phyloP scores from a whole-genome alignment of 106 monocot species.

The Agapanthus africanus region DNA sequence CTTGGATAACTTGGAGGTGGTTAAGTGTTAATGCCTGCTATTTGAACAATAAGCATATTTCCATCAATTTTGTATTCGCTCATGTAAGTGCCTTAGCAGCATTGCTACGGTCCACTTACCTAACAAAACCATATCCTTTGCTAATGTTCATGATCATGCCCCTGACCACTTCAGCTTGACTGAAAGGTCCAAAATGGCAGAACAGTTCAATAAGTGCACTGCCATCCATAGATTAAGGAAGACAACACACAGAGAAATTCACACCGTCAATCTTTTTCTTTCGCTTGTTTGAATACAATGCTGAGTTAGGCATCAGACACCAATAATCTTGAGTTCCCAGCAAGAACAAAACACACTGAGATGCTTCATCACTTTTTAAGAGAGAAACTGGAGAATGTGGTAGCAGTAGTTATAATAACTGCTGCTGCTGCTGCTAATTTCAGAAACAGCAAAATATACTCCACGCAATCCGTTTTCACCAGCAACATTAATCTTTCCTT shows the following conservation, averaged over 20 bases:
- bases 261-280: constrained; percentile 20
- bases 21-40: constrained; percentile 6
- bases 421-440: no score
- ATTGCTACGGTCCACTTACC: constrained; percentile 21
- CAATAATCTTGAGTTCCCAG: no score
- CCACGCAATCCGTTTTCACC: no score
- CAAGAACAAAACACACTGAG: no score
- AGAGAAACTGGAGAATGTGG: no score
- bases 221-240: constrained; percentile 39
- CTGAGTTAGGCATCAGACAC: no score
- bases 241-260: constrained; percentile 32
- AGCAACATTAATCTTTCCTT: no score
- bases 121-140: constrained; percentile 65
- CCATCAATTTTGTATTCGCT: constrained; percentile 41
- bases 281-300: neutral
- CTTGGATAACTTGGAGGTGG: neutral
- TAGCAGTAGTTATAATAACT: no score
- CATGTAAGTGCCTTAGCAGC: constrained; percentile 52
- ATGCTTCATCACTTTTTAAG: no score
- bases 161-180: constrained; percentile 19
- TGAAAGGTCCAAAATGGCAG: constrained; percentile 40
- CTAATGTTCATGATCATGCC: constrained; percentile 35
- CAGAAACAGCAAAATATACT: no score
- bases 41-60: constrained; percentile 27
- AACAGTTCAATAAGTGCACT: constrained; percentile 42